Base-by-base conservation (phyloP, 345 rosid species). In the Conringia planisiliqua region DNA sequence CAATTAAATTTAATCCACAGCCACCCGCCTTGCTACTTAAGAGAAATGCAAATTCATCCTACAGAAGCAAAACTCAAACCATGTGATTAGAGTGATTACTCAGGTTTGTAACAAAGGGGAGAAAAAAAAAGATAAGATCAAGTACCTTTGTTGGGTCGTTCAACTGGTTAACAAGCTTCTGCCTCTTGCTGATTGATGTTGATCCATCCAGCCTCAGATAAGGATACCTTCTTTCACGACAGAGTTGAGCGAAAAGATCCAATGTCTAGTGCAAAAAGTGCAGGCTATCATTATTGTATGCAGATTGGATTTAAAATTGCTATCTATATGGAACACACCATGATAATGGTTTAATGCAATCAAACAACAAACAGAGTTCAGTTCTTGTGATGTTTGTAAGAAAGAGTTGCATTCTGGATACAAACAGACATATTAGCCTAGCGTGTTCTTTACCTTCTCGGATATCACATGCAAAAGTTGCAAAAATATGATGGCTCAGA, bases 1-100 rank as follows among this genome's bases (percentile, higher is more conserved):
- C 97, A 3, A 95, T 89, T 76, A 95, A 84, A 87, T 95, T 90
- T 78, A 95, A 94, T 74, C 99, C 99, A 76, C 99, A 95, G 48
- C 99, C 99, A 72, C 99, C 99, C 20, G 97, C 98, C 83, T 95
- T 95, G 81, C 99, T 95, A 85, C 99, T 95, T 77, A 95, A 79
- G 68, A 95, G 97, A 81, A 95, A 92, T 39, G 84, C 99, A 83
- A 95, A 95, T 85, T 95, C 93, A 69, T 90, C 97, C 99, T 95
- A 85, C 76, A 83, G 66, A 79, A 62, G 62, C 76, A 17, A 32
- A 67, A 44, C 61, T 39, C 56, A 38, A 32, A 67, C 14, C 74
- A 73, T 17, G 60, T 32, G 26, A 46, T 51, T 24, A 73, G 24
- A 22, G 59, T 22, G 42, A 27, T 60, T 33, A 73, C 44, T 72